These are phyloP conservation scores for Pythium scleroteichum DNA, from an alignment of 352 stramenopile genomes.

Conservation along the genomic window DNA sequence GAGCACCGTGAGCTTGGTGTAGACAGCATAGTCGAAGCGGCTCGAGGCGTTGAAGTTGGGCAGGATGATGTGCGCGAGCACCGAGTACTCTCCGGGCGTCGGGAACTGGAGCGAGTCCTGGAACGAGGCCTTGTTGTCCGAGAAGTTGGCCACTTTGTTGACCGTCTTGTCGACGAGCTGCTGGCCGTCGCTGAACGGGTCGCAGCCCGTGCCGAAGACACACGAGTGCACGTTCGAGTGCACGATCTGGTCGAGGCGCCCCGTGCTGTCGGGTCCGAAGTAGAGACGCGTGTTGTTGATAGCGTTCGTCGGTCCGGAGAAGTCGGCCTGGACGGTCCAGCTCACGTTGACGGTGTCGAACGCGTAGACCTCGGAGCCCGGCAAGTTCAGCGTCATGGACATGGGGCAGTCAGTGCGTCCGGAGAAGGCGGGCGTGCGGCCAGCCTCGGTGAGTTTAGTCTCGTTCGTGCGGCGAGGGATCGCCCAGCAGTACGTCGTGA, in stretches of 20 bases:
- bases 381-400: conserved; percentile 22
- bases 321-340: conserved; percentile 29
- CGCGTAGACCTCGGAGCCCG: conserved; percentile 4
- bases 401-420: conserved; percentile 24
- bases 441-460: conserved; percentile 28
- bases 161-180: conserved; percentile 33
- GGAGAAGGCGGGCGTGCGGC: conserved; percentile 15
- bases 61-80: conserved; percentile 35
- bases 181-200: conserved; percentile 33
- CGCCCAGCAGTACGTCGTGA: conserved; percentile 34
- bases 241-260: conserved; percentile 29
- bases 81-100: conserved; percentile 30
- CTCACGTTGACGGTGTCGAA: conserved; percentile 26
- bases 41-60: conserved; percentile 26
- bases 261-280: conserved; percentile 23
- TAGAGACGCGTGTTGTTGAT: conserved; percentile 29
- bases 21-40: conserved; percentile 32
- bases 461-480: conserved; percentile 26
- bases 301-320: conserved; percentile 17
- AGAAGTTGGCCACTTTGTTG: conserved; percentile 33
- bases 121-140: conserved; percentile 28
- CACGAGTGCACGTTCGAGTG: conserved; percentile 37
- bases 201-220: conserved; percentile 32
- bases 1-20: conserved; percentile 23
- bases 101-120: conserved; percentile 25